Evolutionary conservation across 2,329 filamentous ascomycete species (phyloP).

Genomic region (Thermoascus crustaceus): DNA sequence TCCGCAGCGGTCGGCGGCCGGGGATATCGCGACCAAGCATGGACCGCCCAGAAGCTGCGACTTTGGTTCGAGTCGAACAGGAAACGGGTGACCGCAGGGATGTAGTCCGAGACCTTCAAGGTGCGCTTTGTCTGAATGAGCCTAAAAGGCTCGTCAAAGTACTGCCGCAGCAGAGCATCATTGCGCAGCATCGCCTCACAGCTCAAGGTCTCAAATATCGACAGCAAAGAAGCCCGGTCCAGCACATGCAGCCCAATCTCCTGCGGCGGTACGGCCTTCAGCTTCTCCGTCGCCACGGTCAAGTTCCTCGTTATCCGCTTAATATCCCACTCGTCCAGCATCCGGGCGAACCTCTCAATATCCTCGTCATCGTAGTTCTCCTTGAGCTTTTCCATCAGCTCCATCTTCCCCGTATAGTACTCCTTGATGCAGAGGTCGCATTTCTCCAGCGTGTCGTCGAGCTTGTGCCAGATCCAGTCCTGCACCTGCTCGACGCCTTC

Average conservation of each 20-base stretch:
- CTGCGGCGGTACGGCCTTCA: conserved; percentile 43
- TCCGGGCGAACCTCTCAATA: conserved; percentile 44
- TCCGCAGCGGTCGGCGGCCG: conserved; percentile 59
- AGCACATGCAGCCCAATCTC: conserved; percentile 44
- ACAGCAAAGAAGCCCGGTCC: conserved; percentile 58
- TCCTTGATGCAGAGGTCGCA: conserved; percentile 66
- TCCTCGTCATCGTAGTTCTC: conserved; percentile 45
- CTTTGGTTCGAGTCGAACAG: conserved; percentile 64
- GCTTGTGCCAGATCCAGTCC: conserved; percentile 49
- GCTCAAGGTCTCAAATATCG: conserved; percentile 81
- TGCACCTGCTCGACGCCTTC: conserved; percentile 54
- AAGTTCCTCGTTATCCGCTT: conserved; percentile 54
- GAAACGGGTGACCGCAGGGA: conserved; percentile 78
- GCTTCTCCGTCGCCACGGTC: conserved; percentile 46
- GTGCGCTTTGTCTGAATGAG: conserved; percentile 69
- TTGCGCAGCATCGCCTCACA: conserved; percentile 66
- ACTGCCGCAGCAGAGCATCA: conserved; percentile 43
- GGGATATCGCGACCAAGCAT: conserved; percentile 59
- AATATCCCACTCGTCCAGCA: conserved; percentile 55
- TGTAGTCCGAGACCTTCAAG: conserved; percentile 65
- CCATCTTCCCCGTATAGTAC: conserved; percentile 62
- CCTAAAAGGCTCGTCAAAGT: conserved; percentile 77
- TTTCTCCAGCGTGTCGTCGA: conserved; percentile 51
- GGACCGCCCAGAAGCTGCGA: conserved; percentile 59
- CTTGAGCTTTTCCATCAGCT: conserved; percentile 54